Evolutionary conservation across 257 asterid genomes (phyloP).

Genomic region (Nicotiana attenuata): DNA sequence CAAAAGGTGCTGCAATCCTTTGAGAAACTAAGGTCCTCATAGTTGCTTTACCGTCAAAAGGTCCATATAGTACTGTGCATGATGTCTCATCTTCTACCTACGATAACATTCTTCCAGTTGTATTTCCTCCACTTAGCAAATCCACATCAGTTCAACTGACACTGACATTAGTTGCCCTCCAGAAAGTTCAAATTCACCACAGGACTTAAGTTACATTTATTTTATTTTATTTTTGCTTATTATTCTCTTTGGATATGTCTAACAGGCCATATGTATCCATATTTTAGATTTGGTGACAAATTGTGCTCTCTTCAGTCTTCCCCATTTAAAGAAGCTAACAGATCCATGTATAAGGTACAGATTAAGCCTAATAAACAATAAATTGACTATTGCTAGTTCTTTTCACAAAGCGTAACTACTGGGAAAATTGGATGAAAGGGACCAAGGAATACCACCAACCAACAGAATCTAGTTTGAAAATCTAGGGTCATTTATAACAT

Average conservation of each 20-base stretch:
- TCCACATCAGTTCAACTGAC: background rate
- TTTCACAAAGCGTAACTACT: background rate
- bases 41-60: background rate
- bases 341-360: background rate
- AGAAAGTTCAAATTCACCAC: background rate
- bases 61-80: background rate
- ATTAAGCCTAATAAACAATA: background rate
- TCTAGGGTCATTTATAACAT: background rate
- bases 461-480: background rate
- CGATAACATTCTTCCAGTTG: background rate
- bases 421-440: background rate
- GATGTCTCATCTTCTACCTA: background rate
- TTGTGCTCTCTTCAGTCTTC: background rate
- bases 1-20: background rate
- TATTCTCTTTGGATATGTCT: background rate
- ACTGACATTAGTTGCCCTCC: background rate
- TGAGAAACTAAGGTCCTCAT: background rate
- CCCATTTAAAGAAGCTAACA: background rate
- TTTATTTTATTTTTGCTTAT: background rate
- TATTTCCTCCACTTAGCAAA: background rate
- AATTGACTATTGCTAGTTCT: background rate
- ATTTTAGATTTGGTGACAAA: conserved; percentile 3
- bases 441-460: background rate
- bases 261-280: background rate
- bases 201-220: background rate